Conservation (phyloP, 768 basidiomycete species). For the Agrocybe pediades region DNA sequence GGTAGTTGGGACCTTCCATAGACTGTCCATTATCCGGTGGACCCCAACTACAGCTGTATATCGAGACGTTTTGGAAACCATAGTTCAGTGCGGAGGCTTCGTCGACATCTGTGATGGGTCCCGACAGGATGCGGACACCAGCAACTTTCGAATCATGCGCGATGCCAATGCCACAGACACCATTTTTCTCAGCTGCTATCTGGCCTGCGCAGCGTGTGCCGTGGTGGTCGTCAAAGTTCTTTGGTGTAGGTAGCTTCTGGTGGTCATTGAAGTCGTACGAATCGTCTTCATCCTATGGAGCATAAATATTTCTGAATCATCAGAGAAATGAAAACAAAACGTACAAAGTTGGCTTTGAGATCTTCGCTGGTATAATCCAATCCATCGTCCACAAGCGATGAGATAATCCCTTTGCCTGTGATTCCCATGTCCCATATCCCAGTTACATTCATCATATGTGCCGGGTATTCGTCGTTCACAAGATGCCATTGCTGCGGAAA, state of each 20-base stretch:
- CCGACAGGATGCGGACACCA: constrained; percentile 93
- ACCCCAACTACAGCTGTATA: constrained; percentile 98
- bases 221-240: constrained; percentile 90
- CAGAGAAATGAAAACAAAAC: constrained; percentile 30
- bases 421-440: constrained; percentile 89
- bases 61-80: constrained; percentile 87
- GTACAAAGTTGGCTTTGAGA: constrained; percentile 88
- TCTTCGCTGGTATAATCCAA: constrained; percentile 89
- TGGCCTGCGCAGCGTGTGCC: constrained; percentile 98
- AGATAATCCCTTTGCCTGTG: constrained; percentile 83
- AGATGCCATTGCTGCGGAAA: constrained; percentile 93
- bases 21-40: constrained; percentile 92
- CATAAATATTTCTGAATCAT: constrained; percentile 33
- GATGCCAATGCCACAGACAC: constrained; percentile 92
- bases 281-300: constrained; percentile 72
- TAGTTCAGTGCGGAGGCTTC: constrained; percentile 96
- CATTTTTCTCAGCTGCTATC: constrained; percentile 90
- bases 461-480: constrained; percentile 80
- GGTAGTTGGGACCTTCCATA: constrained; percentile 91
- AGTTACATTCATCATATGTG: constrained; percentile 92
- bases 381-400: constrained; percentile 94
- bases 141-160: constrained; percentile 91
- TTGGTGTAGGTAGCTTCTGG: constrained; percentile 80
- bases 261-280: constrained; percentile 99
- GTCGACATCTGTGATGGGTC: constrained; percentile 92